These are phyloP conservation scores for Fusarium sp. DNA, from an alignment of 2,329 filamentous ascomycete genomes.

Conservation along the genomic window DNA sequence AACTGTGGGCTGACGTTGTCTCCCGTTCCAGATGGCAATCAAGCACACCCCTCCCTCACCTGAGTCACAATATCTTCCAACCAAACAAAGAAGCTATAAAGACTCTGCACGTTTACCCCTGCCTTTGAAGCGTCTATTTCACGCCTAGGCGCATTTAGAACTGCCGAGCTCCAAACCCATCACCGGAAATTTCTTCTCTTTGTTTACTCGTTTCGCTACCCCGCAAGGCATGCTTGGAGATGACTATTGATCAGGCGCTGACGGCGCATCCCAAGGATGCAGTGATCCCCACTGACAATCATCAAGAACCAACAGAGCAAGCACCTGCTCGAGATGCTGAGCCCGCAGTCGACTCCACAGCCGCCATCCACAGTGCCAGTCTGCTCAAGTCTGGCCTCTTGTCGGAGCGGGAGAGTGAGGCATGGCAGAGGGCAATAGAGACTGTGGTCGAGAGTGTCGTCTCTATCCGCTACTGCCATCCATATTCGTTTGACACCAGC, in stretches of 20 bases:
- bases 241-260: neutral
- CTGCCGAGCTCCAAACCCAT: neutral
- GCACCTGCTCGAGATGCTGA: neutral
- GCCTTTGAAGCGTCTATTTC: neutral
- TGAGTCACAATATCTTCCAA: neutral
- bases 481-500: constrained; percentile 96
- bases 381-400: constrained; percentile 11
- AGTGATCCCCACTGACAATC: neutral
- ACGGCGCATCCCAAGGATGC: neutral
- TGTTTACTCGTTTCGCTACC: neutral
- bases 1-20: neutral
- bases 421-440: constrained; percentile 94
- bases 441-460: constrained; percentile 96
- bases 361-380: neutral
- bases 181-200: neutral
- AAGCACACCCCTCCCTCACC: neutral
- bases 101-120: neutral
- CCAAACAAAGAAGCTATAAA: neutral
- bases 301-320: neutral
- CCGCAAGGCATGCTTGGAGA: neutral
- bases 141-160: neutral
- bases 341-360: neutral
- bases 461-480: constrained; percentile 97
- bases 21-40: neutral
- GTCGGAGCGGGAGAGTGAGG: constrained; percentile 30